Percentiles rank a stretch among this genome's conserved stretches.
These are phyloP conservation scores for Monosporascus cannonballus DNA, from an alignment of 2,329 filamentous ascomycete species.

Conservation along the genomic window DNA sequence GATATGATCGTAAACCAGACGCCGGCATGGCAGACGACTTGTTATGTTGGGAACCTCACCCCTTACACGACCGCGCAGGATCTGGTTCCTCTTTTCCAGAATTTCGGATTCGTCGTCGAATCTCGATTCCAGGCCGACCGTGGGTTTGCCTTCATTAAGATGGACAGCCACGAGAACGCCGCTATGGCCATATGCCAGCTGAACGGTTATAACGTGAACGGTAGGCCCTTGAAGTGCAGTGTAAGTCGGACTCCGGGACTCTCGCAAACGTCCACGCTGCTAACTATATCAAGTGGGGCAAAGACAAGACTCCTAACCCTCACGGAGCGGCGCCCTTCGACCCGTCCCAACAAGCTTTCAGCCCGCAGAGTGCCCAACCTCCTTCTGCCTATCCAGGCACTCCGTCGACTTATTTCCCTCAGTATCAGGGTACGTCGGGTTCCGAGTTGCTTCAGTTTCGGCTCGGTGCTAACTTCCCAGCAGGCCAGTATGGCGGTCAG, in stretches of 20 bases:
- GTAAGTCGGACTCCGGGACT: conserved; percentile 54
- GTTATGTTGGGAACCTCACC: conserved; percentile 95
- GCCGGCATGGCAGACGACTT: conserved; percentile 95
- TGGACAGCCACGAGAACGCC: conserved; percentile 97
- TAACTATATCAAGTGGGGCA: conserved; percentile 74
- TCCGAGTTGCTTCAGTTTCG: conserved; percentile 44
- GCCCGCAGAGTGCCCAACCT: conserved; percentile 68
- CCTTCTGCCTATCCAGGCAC: conserved; percentile 69
- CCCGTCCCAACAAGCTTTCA: conserved; percentile 64
- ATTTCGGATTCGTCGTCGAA: conserved; percentile 96
- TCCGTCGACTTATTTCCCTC: conserved; percentile 80
- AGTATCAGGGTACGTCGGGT: conserved; percentile 71
- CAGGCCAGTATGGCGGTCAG: conserved; percentile 56
- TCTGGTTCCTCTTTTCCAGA: conserved; percentile 95
- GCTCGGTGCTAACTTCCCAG: conserved; percentile 33
- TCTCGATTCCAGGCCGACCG: conserved; percentile 97
- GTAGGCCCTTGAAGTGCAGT: conserved; percentile 94
- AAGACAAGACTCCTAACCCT: conserved; percentile 83
- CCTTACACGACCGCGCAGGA: conserved; percentile 97
- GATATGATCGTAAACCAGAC: conserved; percentile 96
- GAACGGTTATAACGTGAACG: conserved; percentile 97
- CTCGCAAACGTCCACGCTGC: conserved; percentile 12
- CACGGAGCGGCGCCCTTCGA: conserved; percentile 60
- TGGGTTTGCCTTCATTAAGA: conserved; percentile 98
- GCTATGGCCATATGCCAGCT: conserved; percentile 98